These are phyloP conservation scores for Alternaria conjuncta DNA, from an alignment of 2,329 filamentous ascomycete genomes.

Conservation along the genomic window DNA sequence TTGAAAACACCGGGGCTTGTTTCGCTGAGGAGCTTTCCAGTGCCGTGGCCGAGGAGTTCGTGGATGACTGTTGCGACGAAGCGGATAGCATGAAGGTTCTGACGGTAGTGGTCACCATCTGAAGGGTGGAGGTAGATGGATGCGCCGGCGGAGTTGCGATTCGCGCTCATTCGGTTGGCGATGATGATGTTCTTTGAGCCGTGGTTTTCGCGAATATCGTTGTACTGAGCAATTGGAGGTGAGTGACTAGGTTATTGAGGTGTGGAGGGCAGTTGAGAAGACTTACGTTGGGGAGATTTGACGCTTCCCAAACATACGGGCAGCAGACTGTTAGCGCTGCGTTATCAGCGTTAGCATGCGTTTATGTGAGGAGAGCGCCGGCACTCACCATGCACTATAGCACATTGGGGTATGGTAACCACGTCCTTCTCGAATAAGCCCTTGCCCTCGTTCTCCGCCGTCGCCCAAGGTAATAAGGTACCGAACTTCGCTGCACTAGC, in stretches of 20 bases:
- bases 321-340: neutral
- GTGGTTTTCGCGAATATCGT: neutral
- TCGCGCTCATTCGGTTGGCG: neutral
- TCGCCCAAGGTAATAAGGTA: neutral
- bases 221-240: neutral
- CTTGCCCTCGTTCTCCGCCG: neutral
- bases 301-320: neutral
- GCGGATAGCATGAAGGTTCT: neutral
- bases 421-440: neutral
- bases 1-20: neutral
- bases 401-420: neutral
- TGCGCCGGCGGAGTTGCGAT: neutral
- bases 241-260: neutral
- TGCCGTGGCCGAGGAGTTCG: neutral
- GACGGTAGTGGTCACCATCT: neutral
- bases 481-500: neutral
- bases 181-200: neutral
- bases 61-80: neutral
- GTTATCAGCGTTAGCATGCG: neutral
- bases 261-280: neutral
- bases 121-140: neutral
- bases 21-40: neutral
- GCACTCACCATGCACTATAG: neutral
- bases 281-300: neutral
- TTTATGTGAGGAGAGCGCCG: neutral